These are phyloP conservation scores for Trichopus zeylanicus DNA, from an alignment of 116 monocot species.

Conservation along the genomic window DNA sequence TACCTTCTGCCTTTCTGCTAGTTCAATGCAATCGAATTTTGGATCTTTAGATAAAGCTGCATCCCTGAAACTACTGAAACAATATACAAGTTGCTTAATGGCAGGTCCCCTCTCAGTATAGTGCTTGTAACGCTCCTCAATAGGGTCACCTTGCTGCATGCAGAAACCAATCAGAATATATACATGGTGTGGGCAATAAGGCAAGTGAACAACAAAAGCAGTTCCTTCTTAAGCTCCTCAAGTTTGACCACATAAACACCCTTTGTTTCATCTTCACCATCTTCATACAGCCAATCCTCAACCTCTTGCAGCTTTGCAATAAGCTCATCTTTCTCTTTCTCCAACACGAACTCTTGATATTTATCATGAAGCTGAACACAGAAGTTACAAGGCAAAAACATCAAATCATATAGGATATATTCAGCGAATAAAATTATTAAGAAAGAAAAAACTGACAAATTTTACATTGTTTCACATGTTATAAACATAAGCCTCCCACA, in stretches of 20 bases:
- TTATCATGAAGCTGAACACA: constrained; percentile 79
- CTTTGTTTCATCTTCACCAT: constrained; percentile 90
- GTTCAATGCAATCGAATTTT: constrained; percentile 84
- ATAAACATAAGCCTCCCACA: constrained; percentile 95
- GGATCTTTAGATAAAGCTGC: constrained; percentile 83
- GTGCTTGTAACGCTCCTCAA: constrained; percentile 76
- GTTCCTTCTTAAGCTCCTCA: constrained; percentile 75
- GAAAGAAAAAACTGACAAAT: too few species aligned
- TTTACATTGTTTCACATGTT: constrained; percentile 91
- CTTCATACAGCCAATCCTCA: constrained; percentile 99
- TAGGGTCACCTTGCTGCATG: constrained; percentile 78
- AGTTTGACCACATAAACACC: constrained; percentile 87
- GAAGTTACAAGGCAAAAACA: neutral
- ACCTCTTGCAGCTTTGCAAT: constrained; percentile 67
- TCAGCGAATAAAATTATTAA: neutral
- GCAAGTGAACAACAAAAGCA: neutral
- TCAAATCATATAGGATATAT: neutral
- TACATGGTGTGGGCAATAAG: neutral
- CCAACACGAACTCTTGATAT: constrained; percentile 65
- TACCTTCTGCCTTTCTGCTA: constrained; percentile 87
- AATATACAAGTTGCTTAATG: constrained; percentile 48
- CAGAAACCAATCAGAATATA: neutral
- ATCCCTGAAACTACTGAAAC: constrained; percentile 78
- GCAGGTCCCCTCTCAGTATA: constrained; percentile 57
- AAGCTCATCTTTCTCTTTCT: constrained; percentile 52